Conservation (phyloP, 305 asterid species). For the Fraxinus velutina region DNA sequence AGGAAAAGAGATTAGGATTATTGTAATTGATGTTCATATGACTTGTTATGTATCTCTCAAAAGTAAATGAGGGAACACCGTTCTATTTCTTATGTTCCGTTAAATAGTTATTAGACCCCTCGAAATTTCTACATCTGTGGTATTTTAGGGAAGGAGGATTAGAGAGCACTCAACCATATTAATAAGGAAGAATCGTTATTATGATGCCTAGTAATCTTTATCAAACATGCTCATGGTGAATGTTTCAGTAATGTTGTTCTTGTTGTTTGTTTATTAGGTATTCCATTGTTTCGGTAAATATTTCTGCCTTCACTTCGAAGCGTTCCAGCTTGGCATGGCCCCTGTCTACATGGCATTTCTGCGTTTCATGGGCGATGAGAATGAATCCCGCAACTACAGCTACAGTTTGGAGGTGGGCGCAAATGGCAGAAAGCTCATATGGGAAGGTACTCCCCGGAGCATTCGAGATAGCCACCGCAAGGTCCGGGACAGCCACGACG, state of each 20-base stretch:
- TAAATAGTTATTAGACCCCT: background rate
- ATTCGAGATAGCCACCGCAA: conserved; percentile 73
- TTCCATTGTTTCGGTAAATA: conserved; percentile 79
- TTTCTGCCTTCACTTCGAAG: conserved; percentile 76
- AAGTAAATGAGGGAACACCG: background rate
- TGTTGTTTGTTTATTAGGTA: conserved; percentile 41
- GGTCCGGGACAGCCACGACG: conserved; percentile 79
- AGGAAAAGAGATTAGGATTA: background rate
- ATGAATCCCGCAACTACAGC: conserved; percentile 67
- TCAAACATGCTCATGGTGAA: background rate
- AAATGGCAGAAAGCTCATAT: conserved; percentile 66
- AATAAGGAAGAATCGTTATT: background rate
- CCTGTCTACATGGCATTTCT: conserved; percentile 58
- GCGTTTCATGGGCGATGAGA: conserved; percentile 79
- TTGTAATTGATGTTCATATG: background rate
- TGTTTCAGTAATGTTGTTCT: background rate
- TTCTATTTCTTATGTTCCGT: background rate
- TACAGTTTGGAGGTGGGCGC: conserved; percentile 82
- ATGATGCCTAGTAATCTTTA: background rate
- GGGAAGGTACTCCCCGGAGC: conserved; percentile 86
- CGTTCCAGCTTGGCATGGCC: conserved; percentile 75
- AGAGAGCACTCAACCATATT: background rate
- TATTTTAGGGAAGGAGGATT: background rate
- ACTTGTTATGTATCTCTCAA: background rate
- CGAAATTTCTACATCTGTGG: background rate